These are phyloP conservation scores for Hypoxylon lenormandii DNA, from an alignment of 495 filamentous ascomycete genomes.

Conservation along the genomic window DNA sequence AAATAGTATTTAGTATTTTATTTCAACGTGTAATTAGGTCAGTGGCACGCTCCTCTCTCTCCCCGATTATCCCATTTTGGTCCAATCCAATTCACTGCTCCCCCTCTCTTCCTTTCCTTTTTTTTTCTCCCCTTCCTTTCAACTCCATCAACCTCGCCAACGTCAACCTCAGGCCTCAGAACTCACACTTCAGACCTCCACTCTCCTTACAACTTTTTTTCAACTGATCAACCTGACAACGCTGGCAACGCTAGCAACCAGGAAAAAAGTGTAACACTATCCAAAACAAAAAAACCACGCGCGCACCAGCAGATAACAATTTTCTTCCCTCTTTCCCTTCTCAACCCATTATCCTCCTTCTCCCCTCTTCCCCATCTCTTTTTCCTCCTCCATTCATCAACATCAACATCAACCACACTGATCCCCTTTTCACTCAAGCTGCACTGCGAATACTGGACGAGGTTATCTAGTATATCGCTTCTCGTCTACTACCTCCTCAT, in stretches of 20 bases:
- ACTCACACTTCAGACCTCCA: too few relatives aligned
- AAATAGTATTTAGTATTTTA: conserved; percentile 36
- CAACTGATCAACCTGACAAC: too few relatives aligned
- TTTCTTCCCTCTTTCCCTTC: neutral
- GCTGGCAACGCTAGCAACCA: too few relatives aligned
- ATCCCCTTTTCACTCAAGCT: neutral
- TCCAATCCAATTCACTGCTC: conserved; percentile 5
- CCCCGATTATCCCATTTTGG: conserved; percentile 10
- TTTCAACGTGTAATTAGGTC: conserved; percentile 32
- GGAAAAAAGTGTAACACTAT: too few relatives aligned
- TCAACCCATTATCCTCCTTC: neutral
- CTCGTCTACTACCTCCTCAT: neutral
- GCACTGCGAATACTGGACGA: neutral
- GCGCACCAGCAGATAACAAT: neutral
- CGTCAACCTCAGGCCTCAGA: neutral
- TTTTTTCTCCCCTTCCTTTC: conserved; percentile 18
- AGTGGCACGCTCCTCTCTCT: conserved; percentile 40
- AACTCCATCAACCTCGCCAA: neutral
- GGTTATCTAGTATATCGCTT: neutral
- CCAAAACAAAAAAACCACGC: neutral
- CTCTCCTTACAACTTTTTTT: too few relatives aligned
- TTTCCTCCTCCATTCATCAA: neutral
- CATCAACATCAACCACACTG: neutral
- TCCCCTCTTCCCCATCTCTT: neutral
- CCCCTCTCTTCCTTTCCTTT: conserved; percentile 21